Evolutionary conservation across 768 basidiomycete genomes (phyloP), one percentile per base, ranked within the genome.

Genomic region (Hygrocybe coccinea): DNA sequence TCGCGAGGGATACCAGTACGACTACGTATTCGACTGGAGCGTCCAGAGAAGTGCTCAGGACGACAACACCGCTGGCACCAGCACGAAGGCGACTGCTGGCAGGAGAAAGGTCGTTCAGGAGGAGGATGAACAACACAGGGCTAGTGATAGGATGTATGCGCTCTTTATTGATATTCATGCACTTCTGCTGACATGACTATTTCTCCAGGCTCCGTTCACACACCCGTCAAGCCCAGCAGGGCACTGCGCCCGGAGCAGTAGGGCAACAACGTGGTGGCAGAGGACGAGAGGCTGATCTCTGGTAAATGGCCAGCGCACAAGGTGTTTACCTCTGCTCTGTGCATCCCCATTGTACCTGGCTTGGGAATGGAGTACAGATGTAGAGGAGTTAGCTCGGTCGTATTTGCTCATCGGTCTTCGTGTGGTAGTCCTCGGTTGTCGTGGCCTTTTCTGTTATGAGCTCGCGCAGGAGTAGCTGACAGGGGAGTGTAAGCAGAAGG

Each of bases 1-100:
- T 54, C 89, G 94, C 47, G 95, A 97, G 69, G 93, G 95, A 53
- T 97, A 91, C 79, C 94, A 97, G 76, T 99, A 99, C 70, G 97
- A 99, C 72, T 99, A 98, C 65, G 92, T 98, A 67, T 99, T 99
- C 65, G 97, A 99, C 72, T 99, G 97, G 95, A 89, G 87, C 64
- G 90, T 95, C 55, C 91, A 92, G 71, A 81, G 89, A 48, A 79
- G 78, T 56, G 76, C 83, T 11, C 81, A 84, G 59, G 86, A 88
- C 8, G 88, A 91, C 57, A 79, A 78, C 41, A 74, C 74, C 39
- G 79, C 79, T 47, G 77, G 80, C 56, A 75, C 79, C 43, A 76
- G 82, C 56, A 81, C 86, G 71, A 91, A 85, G 70, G 74, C 80
- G 33, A 71, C 77, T 44, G 74, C 79, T 46, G 81, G 82, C 19